These are phyloP conservation scores for Colletotrichum tropicicola DNA, from an alignment of 2,329 filamentous ascomycete species.

Conservation along the genomic window DNA sequence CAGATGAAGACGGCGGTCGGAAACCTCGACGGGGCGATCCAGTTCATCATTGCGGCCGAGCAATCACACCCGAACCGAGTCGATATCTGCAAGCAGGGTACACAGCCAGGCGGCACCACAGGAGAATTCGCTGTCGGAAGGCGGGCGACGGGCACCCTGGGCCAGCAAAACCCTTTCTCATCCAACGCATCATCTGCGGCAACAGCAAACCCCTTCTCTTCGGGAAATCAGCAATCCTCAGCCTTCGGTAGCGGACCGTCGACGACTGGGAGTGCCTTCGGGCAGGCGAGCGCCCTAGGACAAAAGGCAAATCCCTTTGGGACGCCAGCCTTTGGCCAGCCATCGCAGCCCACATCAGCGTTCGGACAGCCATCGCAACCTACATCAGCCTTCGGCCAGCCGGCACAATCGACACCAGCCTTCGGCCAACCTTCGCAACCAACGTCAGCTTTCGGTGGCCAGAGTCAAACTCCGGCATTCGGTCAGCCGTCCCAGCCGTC, in stretches of 20 bases:
- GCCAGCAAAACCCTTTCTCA: conserved; percentile 39
- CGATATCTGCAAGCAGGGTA: conserved; percentile 66
- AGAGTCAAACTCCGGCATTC: conserved; percentile 44
- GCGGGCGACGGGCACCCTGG: conserved; percentile 40
- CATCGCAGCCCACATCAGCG: conserved; percentile 38
- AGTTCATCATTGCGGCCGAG: conserved; percentile 72
- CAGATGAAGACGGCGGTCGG: conserved; percentile 77
- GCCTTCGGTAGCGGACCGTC: conserved; percentile 3
- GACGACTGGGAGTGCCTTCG: conserved; percentile 48
- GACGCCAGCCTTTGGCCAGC: conserved; percentile 49
- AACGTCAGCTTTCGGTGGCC: conserved; percentile 46
- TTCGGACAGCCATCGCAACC: conserved; percentile 48
- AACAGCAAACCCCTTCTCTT: conserved; percentile 26
- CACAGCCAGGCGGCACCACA: conserved; percentile 50
- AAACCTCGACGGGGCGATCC: conserved; percentile 76
- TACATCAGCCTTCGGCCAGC: conserved; percentile 46
- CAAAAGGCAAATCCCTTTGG: conserved; percentile 41
- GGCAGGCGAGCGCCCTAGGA: conserved; percentile 47
- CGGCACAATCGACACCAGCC: conserved; percentile 37
- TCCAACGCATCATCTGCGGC: conserved; percentile 38
- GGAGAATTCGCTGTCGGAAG: conserved; percentile 55
- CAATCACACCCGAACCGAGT: conserved; percentile 80
- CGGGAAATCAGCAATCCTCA: conserved; percentile 8
- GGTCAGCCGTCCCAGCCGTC: conserved; percentile 44
- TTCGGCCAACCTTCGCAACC: conserved; percentile 48